Base-by-base conservation (phyloP, 345 rosid species). In the Eucalyptus globulus region DNA sequence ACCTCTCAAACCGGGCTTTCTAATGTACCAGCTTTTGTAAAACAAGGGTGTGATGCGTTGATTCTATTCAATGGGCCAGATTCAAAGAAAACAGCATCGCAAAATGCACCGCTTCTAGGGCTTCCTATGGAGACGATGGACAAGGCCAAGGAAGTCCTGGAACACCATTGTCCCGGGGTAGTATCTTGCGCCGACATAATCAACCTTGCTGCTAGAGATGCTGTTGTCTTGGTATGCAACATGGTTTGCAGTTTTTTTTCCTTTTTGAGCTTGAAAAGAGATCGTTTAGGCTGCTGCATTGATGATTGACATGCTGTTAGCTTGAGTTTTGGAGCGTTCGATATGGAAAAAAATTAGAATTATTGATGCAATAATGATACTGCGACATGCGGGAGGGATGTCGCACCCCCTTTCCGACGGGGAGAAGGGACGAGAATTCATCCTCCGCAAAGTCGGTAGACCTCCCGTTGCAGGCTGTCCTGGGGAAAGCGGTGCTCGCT, bases 161-260 rank as follows among this genome's bases (percentile, higher is more conserved):
- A 96, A 91, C 24, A 67, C 2, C 91, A 94, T 5, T 95, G 97
- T 90, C 98, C 96, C 0, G 95, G 96, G 19, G 93, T 93, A 14
- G 99, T 96, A 90, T 97, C 99, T 50, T 96, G 98, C 53, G 92
- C 99, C 24, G 95, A 96, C 72, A 95, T 97, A 65, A 97, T 97
- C 90, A 94, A 95, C 91, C 96, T 96, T 9, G 98, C 98, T 12
- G 89, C 98, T 19, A 91, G 98, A 40, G 96, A 97, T 92, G 98
- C 96, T 43, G 93, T 92, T 88, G 94, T 92, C 87, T 14, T 94
- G 95, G 99, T 96, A 93, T n/a, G 88, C 11, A 58, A 54, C 65
- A 26, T 26, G n/a, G 4, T 58, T 58, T 24, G 3, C 8, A 58
- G n/a, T 51, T 58, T 58, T 56, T 56, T 26, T 26, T 58, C 14